Evolutionary conservation across 228 moss, liverwort and hornwort genomes (phyloP).

Genomic region (Sphagnum fallax): DNA sequence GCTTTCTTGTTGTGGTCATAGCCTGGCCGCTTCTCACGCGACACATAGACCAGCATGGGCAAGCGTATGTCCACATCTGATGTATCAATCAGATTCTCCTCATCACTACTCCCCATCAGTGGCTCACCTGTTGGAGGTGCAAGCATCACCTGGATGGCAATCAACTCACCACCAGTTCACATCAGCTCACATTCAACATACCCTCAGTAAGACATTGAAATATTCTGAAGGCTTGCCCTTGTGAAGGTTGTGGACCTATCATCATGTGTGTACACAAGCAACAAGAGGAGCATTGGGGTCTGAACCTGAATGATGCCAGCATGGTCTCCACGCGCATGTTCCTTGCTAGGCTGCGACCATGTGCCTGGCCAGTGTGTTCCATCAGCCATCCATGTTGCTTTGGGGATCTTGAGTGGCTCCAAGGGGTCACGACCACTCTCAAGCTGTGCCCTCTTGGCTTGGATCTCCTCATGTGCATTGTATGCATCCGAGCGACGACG

Average conservation of each 20-base stretch:
- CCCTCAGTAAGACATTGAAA: too few relatives aligned
- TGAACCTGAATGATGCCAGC: constrained; percentile 7
- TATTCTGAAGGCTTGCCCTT: too few relatives aligned
- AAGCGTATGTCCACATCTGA: constrained; percentile 49
- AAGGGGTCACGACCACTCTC: constrained; percentile 3
- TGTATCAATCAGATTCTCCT: constrained; percentile 52
- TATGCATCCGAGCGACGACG: constrained; percentile 36
- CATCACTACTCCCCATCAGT: constrained; percentile 29
- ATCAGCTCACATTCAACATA: too few relatives aligned
- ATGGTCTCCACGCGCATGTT: constrained; percentile 6
- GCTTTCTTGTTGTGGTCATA: constrained; percentile 66
- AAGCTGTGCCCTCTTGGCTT: constrained; percentile 4
- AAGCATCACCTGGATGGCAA: constrained; percentile 36
- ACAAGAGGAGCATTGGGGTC: background rate
- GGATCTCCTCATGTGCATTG: constrained; percentile 17
- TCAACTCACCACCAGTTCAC: too few relatives aligned
- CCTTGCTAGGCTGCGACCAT: constrained; percentile 6
- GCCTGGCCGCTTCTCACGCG: constrained; percentile 50
- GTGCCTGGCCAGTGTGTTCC: constrained; percentile 9
- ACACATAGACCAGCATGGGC: constrained; percentile 60
- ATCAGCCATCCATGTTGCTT: constrained; percentile 10
- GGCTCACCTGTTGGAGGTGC: constrained; percentile 42
- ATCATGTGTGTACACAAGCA: too few relatives aligned
- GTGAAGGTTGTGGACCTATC: too few relatives aligned
- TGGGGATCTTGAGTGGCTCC: constrained; percentile 1